A percentile compares a stretch with the other conserved stretches of the same genome.
phyloP scores from a whole-genome alignment of 108 stramenopile species.

The Fragilariopsis cylindrus region DNA sequence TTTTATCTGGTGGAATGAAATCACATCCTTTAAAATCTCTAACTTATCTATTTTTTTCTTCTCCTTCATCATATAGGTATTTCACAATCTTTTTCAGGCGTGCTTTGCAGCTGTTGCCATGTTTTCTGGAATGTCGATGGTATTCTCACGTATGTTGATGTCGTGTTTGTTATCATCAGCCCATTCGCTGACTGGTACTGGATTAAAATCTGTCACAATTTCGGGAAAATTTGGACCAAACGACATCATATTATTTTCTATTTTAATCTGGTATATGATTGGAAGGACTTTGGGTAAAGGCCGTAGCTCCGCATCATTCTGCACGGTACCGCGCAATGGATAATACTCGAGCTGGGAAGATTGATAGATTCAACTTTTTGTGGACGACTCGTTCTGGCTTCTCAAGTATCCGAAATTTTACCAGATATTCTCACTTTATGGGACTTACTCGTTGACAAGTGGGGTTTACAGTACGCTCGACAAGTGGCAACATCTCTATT shows the following conservation, averaged over 20 bases:
- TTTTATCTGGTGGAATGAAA: background rate
- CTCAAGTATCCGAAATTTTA: conserved; percentile 30
- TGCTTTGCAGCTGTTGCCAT: conserved; percentile 25
- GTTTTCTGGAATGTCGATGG: conserved; percentile 26
- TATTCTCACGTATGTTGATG: conserved; percentile 36
- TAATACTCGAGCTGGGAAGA: background rate
- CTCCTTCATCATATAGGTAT: background rate
- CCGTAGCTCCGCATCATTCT: conserved; percentile 26
- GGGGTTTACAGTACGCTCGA: conserved; percentile 38
- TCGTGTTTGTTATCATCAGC: conserved; percentile 17
- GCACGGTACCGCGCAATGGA: background rate
- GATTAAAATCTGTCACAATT: conserved; percentile 11
- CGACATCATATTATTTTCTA: conserved; percentile 11
- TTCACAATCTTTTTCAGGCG: conserved; percentile 40
- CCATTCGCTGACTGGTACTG: conserved; percentile 38
- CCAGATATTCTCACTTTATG: conserved; percentile 38
- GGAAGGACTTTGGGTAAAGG: conserved; percentile 37
- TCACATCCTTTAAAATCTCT: background rate
- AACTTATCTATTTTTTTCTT: background rate
- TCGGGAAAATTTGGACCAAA: conserved; percentile 6
- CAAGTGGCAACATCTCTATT: conserved; percentile 37
- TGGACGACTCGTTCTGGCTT: conserved; percentile 46
- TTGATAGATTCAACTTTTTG: conserved; percentile 34
- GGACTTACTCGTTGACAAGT: conserved; percentile 30
- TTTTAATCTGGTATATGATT: conserved; percentile 37